A percentile compares a stretch with the other conserved stretches of the same genome.
Evolutionary conservation across 129 eudicot genomes (phyloP).

Genomic region (Oenanthe sinensis): DNA sequence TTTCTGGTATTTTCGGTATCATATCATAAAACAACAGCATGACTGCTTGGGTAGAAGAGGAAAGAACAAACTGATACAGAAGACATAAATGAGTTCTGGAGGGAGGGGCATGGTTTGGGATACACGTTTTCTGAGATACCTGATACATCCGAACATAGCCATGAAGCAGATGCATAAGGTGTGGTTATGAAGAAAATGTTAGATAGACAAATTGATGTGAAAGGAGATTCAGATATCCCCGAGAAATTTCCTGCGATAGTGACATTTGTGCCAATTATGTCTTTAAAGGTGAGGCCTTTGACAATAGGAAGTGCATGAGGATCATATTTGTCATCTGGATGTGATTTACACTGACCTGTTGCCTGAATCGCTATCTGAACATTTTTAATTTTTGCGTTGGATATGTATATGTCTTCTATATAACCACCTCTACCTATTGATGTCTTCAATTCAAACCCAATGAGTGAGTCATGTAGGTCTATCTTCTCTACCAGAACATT

Average conservation of each 20-base stretch:
- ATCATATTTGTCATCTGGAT: constrained; percentile 70
- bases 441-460: constrained; percentile 57
- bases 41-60: constrained; percentile 21
- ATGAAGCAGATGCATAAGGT: constrained; percentile 21
- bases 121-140: constrained; percentile 52
- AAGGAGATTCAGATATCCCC: constrained; percentile 66
- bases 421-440: constrained; percentile 78
- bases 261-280: constrained; percentile 49
- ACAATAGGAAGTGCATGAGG: constrained; percentile 58
- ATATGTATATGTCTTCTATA: constrained; percentile 33
- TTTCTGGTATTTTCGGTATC: constrained; percentile 18
- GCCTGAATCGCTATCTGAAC: constrained; percentile 41
- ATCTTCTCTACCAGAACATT: constrained; percentile 39
- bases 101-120: constrained; percentile 76
- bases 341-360: constrained; percentile 41
- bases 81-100: constrained; percentile 25
- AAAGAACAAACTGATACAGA: constrained; percentile 27
- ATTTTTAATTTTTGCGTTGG: constrained; percentile 30
- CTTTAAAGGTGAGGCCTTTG: constrained; percentile 35
- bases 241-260: constrained; percentile 47
- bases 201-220: constrained; percentile 52
- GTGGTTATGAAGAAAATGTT: constrained; percentile 33
- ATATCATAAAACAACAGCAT: constrained; percentile 41
- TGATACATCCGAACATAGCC: constrained; percentile 60
- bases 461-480: constrained; percentile 38